A percentile compares a stretch with the other conserved stretches of the same genome.
phyloP scores from a whole-genome alignment of 305 asterid species.

The Fraxinus latifolia region DNA sequence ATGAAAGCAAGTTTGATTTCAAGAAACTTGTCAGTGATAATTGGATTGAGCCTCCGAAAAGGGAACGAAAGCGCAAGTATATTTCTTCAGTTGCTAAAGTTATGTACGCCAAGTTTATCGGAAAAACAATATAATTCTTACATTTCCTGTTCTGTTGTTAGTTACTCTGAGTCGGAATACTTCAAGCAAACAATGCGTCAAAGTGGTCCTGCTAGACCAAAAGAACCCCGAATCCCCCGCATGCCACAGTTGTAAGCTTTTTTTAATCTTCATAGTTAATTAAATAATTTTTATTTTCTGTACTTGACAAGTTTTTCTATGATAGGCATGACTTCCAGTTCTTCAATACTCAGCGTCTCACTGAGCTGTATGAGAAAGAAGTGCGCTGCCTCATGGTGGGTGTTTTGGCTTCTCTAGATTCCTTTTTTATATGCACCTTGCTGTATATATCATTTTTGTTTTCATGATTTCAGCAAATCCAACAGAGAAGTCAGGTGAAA shows the following conservation, averaged over 20 bases:
- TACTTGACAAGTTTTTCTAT: conserved; percentile 25
- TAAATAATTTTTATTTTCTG: conserved; percentile 7
- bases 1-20: conserved; percentile 83
- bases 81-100: conserved; percentile 30
- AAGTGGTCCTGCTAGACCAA: conserved; percentile 88
- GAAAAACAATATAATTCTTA: background rate
- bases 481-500: conserved; percentile 81
- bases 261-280: background rate
- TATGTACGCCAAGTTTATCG: background rate
- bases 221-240: conserved; percentile 98
- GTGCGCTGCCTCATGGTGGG: conserved; percentile 94
- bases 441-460: background rate
- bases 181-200: conserved; percentile 99
- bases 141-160: conserved; percentile 14
- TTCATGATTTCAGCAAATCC: conserved; percentile 53
- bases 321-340: conserved; percentile 98
- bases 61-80: conserved; percentile 98
- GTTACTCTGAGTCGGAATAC: conserved; percentile 97
- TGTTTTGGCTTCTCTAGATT: conserved; percentile 23
- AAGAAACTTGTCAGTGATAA: conserved; percentile 92
- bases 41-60: conserved; percentile 88
- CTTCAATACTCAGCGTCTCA: conserved; percentile 92
- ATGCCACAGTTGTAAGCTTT: conserved; percentile 92
- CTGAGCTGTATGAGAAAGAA: conserved; percentile 96
- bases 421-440: background rate